These are phyloP conservation scores for Apiotrichum siamense DNA, from an alignment of 1,284 basidiomycete genomes.

Conservation along the genomic window DNA sequence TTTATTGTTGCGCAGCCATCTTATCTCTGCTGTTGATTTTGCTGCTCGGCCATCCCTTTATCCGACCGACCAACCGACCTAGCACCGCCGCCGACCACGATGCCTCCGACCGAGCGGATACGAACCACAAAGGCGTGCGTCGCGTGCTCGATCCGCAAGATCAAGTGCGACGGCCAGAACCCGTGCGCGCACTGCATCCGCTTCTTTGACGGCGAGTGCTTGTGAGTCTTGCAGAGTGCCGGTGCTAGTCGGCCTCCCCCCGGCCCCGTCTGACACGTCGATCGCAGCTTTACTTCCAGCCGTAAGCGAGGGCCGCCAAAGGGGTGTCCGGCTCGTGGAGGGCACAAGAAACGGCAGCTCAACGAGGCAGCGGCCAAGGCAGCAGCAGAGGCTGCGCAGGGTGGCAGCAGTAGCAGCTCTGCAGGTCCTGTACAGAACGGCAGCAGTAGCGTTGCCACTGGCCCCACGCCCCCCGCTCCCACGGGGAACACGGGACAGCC, in stretches of 20 bases:
- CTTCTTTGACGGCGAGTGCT: slow-evolving; percentile 16
- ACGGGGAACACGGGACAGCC: too few species aligned
- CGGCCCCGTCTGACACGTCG: too few species aligned
- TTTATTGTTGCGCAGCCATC: too few species aligned
- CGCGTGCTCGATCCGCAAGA: slow-evolving; percentile 15
- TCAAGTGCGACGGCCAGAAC: slow-evolving; percentile 17
- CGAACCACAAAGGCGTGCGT: slow-evolving; percentile 15
- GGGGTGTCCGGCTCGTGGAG: slow-evolving; percentile 13
- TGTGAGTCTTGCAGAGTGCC: too few species aligned
- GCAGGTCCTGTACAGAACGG: too few species aligned
- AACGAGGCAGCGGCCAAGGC: slow-evolving; percentile 3
- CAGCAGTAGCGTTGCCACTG: background rate
- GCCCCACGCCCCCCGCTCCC: background rate
- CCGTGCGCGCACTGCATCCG: slow-evolving; percentile 17
- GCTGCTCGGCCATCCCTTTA: background rate
- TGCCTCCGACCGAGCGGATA: slow-evolving; percentile 3
- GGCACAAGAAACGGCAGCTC: slow-evolving; percentile 8
- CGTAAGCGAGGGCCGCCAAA: slow-evolving; percentile 18
- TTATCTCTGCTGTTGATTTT: background rate
- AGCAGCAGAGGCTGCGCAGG: background rate
- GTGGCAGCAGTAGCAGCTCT: too few species aligned
- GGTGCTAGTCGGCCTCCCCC: too few species aligned
- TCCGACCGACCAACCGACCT: too few species aligned
- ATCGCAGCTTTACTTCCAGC: too few species aligned
- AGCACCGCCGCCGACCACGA: too few species aligned